Evolutionary conservation across 805 yeast species (phyloP), one percentile per base, ranked within the genome.

Genomic region (Suhomyces pyralidae): DNA sequence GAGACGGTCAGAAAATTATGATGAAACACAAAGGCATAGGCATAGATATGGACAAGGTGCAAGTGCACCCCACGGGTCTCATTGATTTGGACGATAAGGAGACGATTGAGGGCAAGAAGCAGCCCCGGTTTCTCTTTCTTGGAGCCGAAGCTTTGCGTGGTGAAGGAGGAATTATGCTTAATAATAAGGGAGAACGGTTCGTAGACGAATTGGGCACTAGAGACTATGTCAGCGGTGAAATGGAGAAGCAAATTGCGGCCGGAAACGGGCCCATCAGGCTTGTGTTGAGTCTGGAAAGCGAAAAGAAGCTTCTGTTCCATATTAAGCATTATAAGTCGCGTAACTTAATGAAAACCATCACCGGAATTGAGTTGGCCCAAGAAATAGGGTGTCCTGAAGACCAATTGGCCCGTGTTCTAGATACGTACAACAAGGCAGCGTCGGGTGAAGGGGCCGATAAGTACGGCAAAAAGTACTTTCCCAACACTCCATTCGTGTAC

Each of bases 61-160:
- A 84, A 63, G 85, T 84, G 22, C 88, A 84, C 58, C 88, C 88
- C 7, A 83, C 88, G 3, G 88, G 88, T 0, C 75, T 83, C 56
- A 78, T 84, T 51, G 82, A 80, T 55, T 65, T 69, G 51, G 61
- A 67, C 47, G 82, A 81, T 38, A 67, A 60, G 30, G 85, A 81
- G 40, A 72, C 69, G 4, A 69, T 74, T 42, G 55, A 60, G 15
- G 79, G 78, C n/a, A 62, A 58, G 42, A 62, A 61, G 15, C 54
- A 58, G 6, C 82, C 82, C 1, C 71, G 84, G 53, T 82, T 81
- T 61, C 71, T 81, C 51, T 80, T 81, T 54, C 68, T 84, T 43
- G 88, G 87, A 7, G 88, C 87, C 2, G 88, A 83, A 63, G 86
- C 85, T 5, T 69, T 84, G 34, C 70, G 88, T 54, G 88, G 88